These are phyloP conservation scores for Ceratobasidium sp. DNA, from an alignment of 1,284 basidiomycete genomes.

Conservation along the genomic window DNA sequence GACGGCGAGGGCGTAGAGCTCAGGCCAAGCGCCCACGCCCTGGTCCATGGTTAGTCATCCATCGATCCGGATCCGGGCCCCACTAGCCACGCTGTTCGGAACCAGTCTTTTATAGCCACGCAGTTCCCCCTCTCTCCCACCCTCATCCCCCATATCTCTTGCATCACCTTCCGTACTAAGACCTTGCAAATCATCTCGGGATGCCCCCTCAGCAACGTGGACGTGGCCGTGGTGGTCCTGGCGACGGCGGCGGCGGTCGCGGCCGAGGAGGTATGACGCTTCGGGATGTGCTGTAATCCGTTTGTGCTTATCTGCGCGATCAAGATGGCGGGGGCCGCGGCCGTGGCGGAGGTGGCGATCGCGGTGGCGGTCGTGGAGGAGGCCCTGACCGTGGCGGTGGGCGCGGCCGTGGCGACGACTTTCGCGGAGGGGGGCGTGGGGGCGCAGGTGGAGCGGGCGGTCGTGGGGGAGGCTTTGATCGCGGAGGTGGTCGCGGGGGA, in stretches of 20 bases:
- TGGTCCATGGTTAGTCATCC: constrained; percentile 22
- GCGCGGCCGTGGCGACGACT: constrained; percentile 2
- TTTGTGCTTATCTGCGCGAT: too few relatives aligned
- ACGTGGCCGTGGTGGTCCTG: constrained; percentile 2
- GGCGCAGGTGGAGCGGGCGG: too few relatives aligned
- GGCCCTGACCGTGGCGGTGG: not conserved
- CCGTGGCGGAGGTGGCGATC: not conserved
- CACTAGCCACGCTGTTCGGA: constrained; percentile 19
- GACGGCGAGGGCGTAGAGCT: constrained; percentile 1
- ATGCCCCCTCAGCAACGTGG: not conserved
- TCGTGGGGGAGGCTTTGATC: not conserved
- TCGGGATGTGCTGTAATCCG: too few relatives aligned
- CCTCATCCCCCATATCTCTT: not conserved
- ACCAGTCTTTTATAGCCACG: not conserved
- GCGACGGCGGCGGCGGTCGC: not conserved
- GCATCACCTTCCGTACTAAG: not conserved
- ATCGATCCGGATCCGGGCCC: constrained; percentile 14
- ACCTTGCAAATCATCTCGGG: too few relatives aligned
- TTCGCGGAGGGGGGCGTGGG: not conserved
- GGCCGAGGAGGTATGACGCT: too few relatives aligned
- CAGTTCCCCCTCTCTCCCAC: not conserved
- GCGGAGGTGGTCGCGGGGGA: not conserved
- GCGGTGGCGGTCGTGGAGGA: not conserved
- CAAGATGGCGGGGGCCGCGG: too few relatives aligned
- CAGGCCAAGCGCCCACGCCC: constrained; percentile 28